Evolutionary conservation across 768 basidiomycete species (phyloP).

Genomic region (Mycena vitilis): DNA sequence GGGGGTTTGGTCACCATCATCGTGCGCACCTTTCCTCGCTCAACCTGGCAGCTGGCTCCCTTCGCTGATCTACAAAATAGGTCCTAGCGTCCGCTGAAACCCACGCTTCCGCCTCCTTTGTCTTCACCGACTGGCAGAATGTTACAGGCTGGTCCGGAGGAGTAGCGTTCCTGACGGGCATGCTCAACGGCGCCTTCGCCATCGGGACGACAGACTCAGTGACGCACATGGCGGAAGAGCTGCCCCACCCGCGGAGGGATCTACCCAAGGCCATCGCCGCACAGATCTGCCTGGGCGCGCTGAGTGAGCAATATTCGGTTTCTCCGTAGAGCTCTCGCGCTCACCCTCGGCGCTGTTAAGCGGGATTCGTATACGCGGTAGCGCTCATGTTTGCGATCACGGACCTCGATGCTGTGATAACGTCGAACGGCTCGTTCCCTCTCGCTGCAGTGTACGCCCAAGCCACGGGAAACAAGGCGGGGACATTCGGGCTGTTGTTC

Average conservation of each 20-base stretch:
- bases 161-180: slow-evolving; percentile 32
- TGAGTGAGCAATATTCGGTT: slow-evolving; percentile 13
- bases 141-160: slow-evolving; percentile 29
- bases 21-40: slow-evolving; percentile 7
- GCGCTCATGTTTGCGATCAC: slow-evolving; percentile 32
- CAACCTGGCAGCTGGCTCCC: neutral
- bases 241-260: slow-evolving; percentile 27
- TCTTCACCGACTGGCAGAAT: slow-evolving; percentile 29
- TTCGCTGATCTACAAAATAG: slow-evolving; percentile 6
- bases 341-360: neutral
- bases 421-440: slow-evolving; percentile 27
- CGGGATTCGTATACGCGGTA: slow-evolving; percentile 26
- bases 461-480: slow-evolving; percentile 27
- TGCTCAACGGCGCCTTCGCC: slow-evolving; percentile 32
- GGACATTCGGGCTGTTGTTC: slow-evolving; percentile 23
- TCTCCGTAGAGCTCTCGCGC: neutral
- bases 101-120: slow-evolving; percentile 30
- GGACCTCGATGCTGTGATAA: slow-evolving; percentile 31
- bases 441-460: slow-evolving; percentile 29
- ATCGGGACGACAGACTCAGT: slow-evolving; percentile 31
- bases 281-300: slow-evolving; percentile 27
- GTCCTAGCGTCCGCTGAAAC: slow-evolving; percentile 24
- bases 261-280: slow-evolving; percentile 28
- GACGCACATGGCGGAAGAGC: slow-evolving; percentile 33
- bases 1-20: slow-evolving; percentile 29